Evolutionary conservation across 192 early-diverging fungal species (phyloP).

Genomic region (Coemansia sp.): DNA sequence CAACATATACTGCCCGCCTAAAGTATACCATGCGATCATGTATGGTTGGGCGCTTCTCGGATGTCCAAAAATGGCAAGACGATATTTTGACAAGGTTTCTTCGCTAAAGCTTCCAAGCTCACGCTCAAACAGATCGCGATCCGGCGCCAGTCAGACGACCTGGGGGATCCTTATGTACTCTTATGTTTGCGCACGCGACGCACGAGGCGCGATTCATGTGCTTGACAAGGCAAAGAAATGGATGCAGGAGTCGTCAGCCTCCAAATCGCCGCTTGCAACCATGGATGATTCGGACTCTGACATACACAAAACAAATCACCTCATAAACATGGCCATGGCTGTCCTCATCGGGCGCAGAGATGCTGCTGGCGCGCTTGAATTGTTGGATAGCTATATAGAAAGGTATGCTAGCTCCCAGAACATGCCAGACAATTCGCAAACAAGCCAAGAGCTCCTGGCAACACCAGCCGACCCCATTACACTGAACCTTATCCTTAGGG

Average conservation of each 20-base stretch:
- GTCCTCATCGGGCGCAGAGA: conserved; percentile 16
- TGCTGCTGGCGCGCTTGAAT: conserved; percentile 9
- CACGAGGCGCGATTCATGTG: conserved; percentile 12
- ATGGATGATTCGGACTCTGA: not conserved
- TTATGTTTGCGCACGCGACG: conserved; percentile 13
- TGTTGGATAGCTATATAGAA: conserved; percentile 15
- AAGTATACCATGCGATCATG: conserved; percentile 22
- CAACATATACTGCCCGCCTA: conserved; percentile 14
- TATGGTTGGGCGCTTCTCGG: conserved; percentile 32
- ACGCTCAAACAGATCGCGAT: not conserved
- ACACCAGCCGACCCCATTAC: conserved; percentile 30
- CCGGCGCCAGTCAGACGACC: conserved; percentile 6
- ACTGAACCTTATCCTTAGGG: conserved; percentile 22
- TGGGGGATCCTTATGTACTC: conserved; percentile 45
- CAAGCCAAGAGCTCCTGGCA: conserved; percentile 4
- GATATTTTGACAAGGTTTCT: conserved; percentile 13
- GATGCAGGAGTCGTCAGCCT: not conserved
- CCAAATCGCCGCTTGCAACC: not conserved
- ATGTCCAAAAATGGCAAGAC: not conserved
- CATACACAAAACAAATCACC: conserved; percentile 8
- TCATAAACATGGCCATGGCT: conserved; percentile 37
- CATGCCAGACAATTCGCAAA: not conserved
- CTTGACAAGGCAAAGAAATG: conserved; percentile 17
- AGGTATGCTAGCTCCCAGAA: not conserved
- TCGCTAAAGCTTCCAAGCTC: not conserved